phyloP scores from a whole-genome alignment of 2,329 filamentous ascomycete species.

The Nothopassalora personata region DNA sequence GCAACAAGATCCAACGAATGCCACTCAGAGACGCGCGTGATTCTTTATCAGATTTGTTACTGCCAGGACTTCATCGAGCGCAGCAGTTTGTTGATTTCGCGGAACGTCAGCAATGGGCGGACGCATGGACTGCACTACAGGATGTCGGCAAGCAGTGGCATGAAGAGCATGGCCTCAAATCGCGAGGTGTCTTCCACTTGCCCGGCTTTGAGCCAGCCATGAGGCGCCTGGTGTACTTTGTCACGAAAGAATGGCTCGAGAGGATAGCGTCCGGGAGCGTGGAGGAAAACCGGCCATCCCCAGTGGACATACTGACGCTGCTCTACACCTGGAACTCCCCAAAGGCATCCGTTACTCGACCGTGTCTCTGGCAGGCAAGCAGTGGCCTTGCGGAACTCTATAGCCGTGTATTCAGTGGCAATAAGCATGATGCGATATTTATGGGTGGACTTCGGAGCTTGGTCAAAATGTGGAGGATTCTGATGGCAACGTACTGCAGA shows the following conservation, averaged over 20 bases:
- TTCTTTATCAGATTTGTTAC: not conserved
- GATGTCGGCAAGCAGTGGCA: constrained; percentile 1
- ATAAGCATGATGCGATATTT: not conserved
- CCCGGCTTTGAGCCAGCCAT: not conserved
- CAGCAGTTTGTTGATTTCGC: not conserved
- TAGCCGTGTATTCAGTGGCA: not conserved
- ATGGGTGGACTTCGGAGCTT: constrained; percentile 7
- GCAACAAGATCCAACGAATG: not conserved
- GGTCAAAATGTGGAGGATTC: constrained; percentile 16
- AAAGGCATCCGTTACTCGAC: not conserved
- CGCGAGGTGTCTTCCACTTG: not conserved
- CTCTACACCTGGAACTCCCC: not conserved
- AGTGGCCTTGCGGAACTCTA: constrained; percentile 4
- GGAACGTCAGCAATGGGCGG: not conserved
- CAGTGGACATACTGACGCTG: constrained; percentile 6
- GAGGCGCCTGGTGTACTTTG: not conserved
- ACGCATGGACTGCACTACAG: constrained; percentile 12
- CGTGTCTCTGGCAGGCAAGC: constrained; percentile 6
- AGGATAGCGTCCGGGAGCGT: not conserved
- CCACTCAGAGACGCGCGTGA: not conserved
- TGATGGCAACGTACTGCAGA: constrained; percentile 7
- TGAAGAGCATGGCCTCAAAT: not conserved
- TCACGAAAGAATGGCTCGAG: constrained; percentile 3
- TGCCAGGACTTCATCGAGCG: not conserved
- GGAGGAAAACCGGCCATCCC: not conserved